Evolutionary conservation across 148 eudicot genomes (phyloP).

Genomic region (Silene latifolia): DNA sequence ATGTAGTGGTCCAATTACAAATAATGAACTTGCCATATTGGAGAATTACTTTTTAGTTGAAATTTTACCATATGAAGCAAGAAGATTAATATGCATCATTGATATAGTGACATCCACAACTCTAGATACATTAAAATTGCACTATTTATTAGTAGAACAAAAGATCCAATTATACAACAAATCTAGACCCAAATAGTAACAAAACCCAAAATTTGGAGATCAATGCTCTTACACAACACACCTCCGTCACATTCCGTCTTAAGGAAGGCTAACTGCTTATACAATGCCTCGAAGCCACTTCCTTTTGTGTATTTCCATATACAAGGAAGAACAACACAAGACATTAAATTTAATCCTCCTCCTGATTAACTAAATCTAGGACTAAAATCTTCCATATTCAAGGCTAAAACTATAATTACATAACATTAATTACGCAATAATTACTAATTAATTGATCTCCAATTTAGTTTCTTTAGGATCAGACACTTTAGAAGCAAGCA

Average conservation of each 20-base stretch:
- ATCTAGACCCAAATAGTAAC: not conserved
- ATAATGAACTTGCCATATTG: not conserved
- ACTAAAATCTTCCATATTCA: not conserved
- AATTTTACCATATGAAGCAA: not conserved
- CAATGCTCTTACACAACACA: not conserved
- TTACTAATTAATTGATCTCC: not conserved
- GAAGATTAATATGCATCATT: not conserved
- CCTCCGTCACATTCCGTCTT: no score
- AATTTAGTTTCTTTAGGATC: slow-evolving; percentile 28
- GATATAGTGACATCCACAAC: not conserved
- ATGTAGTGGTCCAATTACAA: not conserved
- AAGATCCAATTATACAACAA: not conserved
- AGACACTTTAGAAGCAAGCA: slow-evolving; percentile 47
- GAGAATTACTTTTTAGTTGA: not conserved
- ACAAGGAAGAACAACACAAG: not conserved
- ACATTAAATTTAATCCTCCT: not conserved
- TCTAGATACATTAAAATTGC: not conserved
- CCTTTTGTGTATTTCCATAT: slow-evolving; percentile 6
- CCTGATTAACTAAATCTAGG: slow-evolving; percentile 5
- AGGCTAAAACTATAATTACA: slow-evolving; percentile 13
- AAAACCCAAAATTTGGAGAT: not conserved
- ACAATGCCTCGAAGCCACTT: not conserved
- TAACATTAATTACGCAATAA: not conserved
- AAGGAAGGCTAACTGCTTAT: no score
- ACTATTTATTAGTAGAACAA: not conserved